Evolutionary conservation across 495 filamentous ascomycete species (phyloP).

Genomic region (Aspergillus sclerotioniger): DNA sequence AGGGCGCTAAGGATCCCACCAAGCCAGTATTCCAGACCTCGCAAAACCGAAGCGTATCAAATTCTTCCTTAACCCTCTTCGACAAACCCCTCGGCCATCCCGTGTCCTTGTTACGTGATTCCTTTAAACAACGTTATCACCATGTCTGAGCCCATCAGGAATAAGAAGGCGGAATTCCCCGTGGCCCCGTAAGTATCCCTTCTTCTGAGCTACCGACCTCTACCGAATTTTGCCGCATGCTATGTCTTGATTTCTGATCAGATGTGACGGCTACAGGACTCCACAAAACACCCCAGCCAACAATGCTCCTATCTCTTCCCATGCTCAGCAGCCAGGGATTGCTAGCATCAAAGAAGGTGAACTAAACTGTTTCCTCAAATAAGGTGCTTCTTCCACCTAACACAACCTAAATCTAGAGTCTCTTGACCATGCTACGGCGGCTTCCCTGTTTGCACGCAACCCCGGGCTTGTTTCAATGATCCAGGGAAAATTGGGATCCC

Average conservation of each 20-base stretch:
- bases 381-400: not conserved
- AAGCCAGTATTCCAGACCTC: slow-evolving; percentile 45
- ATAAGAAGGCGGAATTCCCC: slow-evolving; percentile 79
- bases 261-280: slow-evolving; percentile 56
- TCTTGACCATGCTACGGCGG: slow-evolving; percentile 80
- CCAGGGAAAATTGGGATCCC: slow-evolving; percentile 87
- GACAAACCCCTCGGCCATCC: slow-evolving; percentile 24
- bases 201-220: slow-evolving; percentile 1
- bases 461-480: slow-evolving; percentile 94
- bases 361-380: slow-evolving; percentile 25
- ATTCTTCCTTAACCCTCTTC: slow-evolving; percentile 33
- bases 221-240: slow-evolving; percentile 3
- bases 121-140: slow-evolving; percentile 23
- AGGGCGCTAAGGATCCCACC: slow-evolving; percentile 51
- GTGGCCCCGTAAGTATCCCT: slow-evolving; percentile 72
- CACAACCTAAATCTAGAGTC: slow-evolving; percentile 61
- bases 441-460: slow-evolving; percentile 90
- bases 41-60: slow-evolving; percentile 41
- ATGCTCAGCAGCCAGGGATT: slow-evolving; percentile 92
- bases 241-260: slow-evolving; percentile 23
- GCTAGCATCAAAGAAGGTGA: slow-evolving; percentile 96
- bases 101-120: slow-evolving; percentile 10
- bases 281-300: slow-evolving; percentile 94
- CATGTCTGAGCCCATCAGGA: slow-evolving; percentile 91
- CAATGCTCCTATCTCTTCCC: slow-evolving; percentile 95